Conservation (phyloP, 2,329 filamentous ascomycete genomes). For the Thermomyces lanuginosus region DNA sequence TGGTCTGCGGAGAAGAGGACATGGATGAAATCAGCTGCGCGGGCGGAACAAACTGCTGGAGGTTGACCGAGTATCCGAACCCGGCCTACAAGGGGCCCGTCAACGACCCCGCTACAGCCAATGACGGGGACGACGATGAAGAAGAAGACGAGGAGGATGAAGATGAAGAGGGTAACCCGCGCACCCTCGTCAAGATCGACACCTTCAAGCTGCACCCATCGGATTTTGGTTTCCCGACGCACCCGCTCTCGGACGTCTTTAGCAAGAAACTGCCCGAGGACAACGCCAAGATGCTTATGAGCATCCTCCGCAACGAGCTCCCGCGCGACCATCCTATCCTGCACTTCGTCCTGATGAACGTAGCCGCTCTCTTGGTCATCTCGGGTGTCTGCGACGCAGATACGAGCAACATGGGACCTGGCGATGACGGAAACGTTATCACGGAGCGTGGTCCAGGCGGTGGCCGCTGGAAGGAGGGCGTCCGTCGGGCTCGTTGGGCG, state of each 20-base stretch:
- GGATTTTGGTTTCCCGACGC: conserved; percentile 70
- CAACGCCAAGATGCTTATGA: conserved; percentile 71
- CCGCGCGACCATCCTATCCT: conserved; percentile 65
- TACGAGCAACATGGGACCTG: conserved; percentile 58
- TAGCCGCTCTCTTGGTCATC: conserved; percentile 70
- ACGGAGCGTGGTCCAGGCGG: conserved; percentile 70
- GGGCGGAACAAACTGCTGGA: conserved; percentile 78
- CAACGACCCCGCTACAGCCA: conserved; percentile 8
- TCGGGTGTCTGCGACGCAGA: conserved; percentile 78
- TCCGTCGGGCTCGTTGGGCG: conserved; percentile 73
- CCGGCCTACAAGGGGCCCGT: conserved; percentile 24
- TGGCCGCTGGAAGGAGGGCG: conserved; percentile 86
- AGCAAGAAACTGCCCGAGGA: conserved; percentile 71
- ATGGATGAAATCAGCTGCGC: conserved; percentile 92
- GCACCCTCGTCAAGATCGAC: conserved; percentile 43
- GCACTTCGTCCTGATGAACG: conserved; percentile 89
- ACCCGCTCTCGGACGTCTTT: conserved; percentile 62
- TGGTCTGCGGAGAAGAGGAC: conserved; percentile 88
- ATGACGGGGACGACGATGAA: conserved; percentile 10
- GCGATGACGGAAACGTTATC: conserved; percentile 66
- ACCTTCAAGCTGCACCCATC: conserved; percentile 62
- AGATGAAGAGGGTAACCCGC: conserved; percentile 23
- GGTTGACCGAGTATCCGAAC: conserved; percentile 41
- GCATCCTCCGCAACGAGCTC: conserved; percentile 58
- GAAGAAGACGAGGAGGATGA: conserved; percentile 26